Base-by-base conservation (phyloP, 1,284 basidiomycete genomes). In the Peniophora sp. region DNA sequence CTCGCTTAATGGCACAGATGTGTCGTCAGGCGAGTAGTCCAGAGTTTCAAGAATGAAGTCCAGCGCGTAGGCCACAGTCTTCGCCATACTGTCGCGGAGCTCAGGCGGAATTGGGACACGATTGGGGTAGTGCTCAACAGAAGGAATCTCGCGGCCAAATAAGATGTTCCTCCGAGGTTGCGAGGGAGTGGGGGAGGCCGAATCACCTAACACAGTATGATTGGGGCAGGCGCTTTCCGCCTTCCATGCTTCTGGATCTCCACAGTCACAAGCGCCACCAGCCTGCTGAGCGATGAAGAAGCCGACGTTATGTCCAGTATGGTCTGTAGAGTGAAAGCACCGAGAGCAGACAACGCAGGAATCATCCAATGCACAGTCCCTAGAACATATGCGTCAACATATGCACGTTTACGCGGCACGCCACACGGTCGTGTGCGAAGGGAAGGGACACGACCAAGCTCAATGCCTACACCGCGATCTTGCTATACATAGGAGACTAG, bases 221-320 rank as follows among this genome's bases (percentile, higher is more conserved):
- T 79, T 79, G 0, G 83, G 79, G 64, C 92, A 96, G 5, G 74
- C 68, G 19, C 89, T 76, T 25, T 77, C 69, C 3, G 62, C 60
- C 25, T 81, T 75, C 92, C 92, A 97, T 2, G 91, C 91, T 61
- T 94, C 89, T 23, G 78, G 72, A 61, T 96, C 93, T 19, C 92
- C 92, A 60, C 94, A 97, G 67, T 96, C 93, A 63, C 94, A 97
- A 57, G 89, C 93, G 2, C 92, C 89, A 9, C 91, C 90, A 0
- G 90, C 88, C 60, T 95, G 89, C 56, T 92, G 90, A 10, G 90
- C 86, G 55, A 92, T 87, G 65, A 91, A 92, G 70, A 95, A 95
- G 55, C 87, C 86, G 58, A 96, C 84, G 58, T 92, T 94, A 69
- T 97, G 94, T 35, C 83, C 84, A 36, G 73, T 71, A 63, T 97